Percentiles rank a stretch among this genome's conserved stretches.
These are phyloP conservation scores for Leccinellum rugosiceps DNA, from an alignment of 768 basidiomycete genomes.

Conservation along the genomic window DNA sequence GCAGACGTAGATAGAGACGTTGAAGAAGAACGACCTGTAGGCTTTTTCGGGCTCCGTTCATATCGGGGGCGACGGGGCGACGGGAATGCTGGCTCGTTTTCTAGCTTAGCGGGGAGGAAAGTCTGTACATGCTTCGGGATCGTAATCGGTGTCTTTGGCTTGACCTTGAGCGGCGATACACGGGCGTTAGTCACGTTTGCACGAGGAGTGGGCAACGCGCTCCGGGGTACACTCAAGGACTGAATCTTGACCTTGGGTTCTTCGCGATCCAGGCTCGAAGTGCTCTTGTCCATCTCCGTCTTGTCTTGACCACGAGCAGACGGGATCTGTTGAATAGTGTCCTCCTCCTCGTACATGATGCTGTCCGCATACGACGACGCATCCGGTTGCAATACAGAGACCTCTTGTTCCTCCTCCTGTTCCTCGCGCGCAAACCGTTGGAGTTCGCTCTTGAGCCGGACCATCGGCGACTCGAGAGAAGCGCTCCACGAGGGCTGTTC, in stretches of 20 bases:
- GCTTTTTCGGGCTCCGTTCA: conserved; percentile 30
- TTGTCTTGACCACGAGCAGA: conserved; percentile 42
- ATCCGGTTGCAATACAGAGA: conserved; percentile 21
- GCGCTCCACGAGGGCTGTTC: conserved; percentile 67
- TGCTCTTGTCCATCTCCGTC: conserved; percentile 33
- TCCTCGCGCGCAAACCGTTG: conserved; percentile 46
- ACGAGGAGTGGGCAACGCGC: conserved; percentile 34
- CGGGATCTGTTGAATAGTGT: conserved; percentile 24
- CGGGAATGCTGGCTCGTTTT: conserved; percentile 54
- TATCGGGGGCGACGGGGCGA: conserved; percentile 32
- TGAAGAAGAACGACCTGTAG: conserved; percentile 3
- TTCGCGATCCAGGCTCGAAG: conserved; percentile 43
- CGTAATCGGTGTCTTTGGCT: conserved; percentile 55
- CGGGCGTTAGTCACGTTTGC: conserved; percentile 29
- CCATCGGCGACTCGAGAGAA: conserved; percentile 71
- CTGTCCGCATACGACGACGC: conserved; percentile 22
- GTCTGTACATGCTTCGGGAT: conserved; percentile 53
- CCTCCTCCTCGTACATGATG: conserved; percentile 30
- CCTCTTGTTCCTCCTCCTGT: conserved; percentile 16
- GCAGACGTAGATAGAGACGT: conserved; percentile 28
- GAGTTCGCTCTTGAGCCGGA: conserved; percentile 61
- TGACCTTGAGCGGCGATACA: conserved; percentile 53
- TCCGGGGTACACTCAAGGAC: conserved; percentile 27
- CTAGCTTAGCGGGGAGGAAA: conserved; percentile 64
- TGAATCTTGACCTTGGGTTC: conserved; percentile 52